A percentile compares a stretch with the other conserved stretches of the same genome.
These are phyloP conservation scores for Porcisia hertigi DNA, from an alignment of 208 protist genomes.

Conservation along the genomic window DNA sequence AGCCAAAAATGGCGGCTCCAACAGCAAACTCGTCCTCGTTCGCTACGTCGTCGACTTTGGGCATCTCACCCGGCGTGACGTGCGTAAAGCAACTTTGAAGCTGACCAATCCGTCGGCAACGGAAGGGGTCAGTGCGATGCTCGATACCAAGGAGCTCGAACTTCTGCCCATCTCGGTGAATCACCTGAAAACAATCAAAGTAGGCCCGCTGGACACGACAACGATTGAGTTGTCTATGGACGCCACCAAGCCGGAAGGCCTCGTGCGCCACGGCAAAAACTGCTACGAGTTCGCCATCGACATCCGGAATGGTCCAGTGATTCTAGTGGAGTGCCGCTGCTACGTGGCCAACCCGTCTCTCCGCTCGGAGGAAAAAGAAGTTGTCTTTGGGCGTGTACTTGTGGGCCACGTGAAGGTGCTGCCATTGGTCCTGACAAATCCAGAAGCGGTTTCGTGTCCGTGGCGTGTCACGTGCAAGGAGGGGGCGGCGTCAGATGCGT, in stretches of 20 bases:
- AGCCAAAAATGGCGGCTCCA: constrained; percentile 3
- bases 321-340: constrained; percentile 86
- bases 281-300: constrained; percentile 79
- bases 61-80: constrained; percentile 88
- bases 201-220: constrained; percentile 53
- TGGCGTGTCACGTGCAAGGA: constrained; percentile 83
- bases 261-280: constrained; percentile 63
- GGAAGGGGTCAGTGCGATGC: constrained; percentile 57
- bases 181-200: constrained; percentile 76
- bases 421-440: constrained; percentile 86
- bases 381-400: constrained; percentile 91
- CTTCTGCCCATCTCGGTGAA: constrained; percentile 62
- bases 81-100: constrained; percentile 68
- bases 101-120: constrained; percentile 86
- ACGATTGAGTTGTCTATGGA: constrained; percentile 66
- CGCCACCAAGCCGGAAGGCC: constrained; percentile 27
- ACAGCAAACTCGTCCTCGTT: constrained; percentile 71
- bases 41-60: constrained; percentile 95
- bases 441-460: constrained; percentile 84
- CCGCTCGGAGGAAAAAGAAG: constrained; percentile 41
- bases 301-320: constrained; percentile 80
- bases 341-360: constrained; percentile 92
- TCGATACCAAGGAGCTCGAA: constrained; percentile 81
- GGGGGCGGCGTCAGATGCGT: constrained; percentile 4
- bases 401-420: constrained; percentile 85